phyloP scores from a whole-genome alignment of 805 yeast species.

The Pachysolen tannophilus region DNA sequence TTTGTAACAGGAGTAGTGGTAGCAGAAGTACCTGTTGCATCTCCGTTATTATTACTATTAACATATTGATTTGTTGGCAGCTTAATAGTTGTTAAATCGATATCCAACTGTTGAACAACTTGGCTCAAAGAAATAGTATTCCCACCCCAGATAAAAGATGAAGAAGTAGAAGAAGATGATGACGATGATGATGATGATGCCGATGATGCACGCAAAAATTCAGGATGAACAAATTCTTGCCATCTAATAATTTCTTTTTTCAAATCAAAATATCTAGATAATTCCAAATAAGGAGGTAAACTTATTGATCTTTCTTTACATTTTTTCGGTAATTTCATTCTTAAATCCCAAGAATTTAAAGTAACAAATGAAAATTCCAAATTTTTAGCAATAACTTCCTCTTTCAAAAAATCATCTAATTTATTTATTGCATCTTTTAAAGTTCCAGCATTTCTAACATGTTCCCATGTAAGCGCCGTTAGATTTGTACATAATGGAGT shows the following conservation, averaged over 20 bases:
- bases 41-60: no score
- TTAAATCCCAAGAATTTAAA: slow-evolving; percentile 56
- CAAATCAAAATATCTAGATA: slow-evolving; percentile 71
- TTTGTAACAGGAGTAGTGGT: no score
- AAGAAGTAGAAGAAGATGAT: slow-evolving; percentile 18
- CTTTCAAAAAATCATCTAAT: slow-evolving; percentile 44
- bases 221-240: slow-evolving; percentile 55
- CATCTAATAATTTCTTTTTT: slow-evolving; percentile 66
- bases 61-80: slow-evolving; percentile 13
- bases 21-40: no score
- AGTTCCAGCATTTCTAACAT: slow-evolving; percentile 46
- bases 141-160: no score
- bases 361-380: slow-evolving; percentile 60
- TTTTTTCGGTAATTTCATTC: slow-evolving; percentile 74
- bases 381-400: slow-evolving; percentile 29
- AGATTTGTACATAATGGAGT: slow-evolving; percentile 46
- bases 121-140: slow-evolving; percentile 13
- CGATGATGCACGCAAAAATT: slow-evolving; percentile 23
- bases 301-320: slow-evolving; percentile 68
- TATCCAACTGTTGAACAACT: slow-evolving; percentile 14
- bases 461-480: slow-evolving; percentile 53
- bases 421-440: slow-evolving; percentile 55
- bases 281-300: slow-evolving; percentile 68
- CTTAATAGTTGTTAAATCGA: slow-evolving; percentile 13
- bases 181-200: no score